Evolutionary conservation across 208 protist genomes (phyloP).

Genomic region (Leishmania guyanensis): DNA sequence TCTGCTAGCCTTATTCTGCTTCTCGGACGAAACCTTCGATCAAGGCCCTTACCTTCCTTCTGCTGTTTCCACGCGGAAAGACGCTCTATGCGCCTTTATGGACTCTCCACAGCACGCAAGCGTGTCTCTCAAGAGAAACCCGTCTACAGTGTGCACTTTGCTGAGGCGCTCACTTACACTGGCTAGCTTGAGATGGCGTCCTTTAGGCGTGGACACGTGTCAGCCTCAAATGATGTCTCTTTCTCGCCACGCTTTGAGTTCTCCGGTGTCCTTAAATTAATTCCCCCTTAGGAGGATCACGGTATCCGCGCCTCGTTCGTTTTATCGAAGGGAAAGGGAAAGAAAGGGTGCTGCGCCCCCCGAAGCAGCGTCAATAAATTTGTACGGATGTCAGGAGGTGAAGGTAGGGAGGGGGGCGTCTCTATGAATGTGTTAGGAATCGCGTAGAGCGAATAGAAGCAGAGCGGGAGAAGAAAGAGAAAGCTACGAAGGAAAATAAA

Average conservation of each 20-base stretch:
- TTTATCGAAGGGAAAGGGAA: background rate
- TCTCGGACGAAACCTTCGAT: background rate
- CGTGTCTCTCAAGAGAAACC: background rate
- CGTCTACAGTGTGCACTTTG: background rate
- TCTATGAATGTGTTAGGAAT: background rate
- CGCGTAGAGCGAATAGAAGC: background rate
- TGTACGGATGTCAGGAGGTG: background rate
- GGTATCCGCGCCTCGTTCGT: background rate
- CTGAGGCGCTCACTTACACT: background rate
- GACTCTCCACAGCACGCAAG: background rate
- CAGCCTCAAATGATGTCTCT: background rate
- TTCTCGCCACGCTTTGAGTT: background rate
- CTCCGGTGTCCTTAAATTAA: background rate
- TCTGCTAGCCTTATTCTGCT: background rate
- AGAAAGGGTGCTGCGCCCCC: background rate
- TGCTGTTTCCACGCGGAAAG: background rate
- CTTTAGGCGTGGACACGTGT: background rate
- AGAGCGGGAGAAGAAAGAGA: background rate
- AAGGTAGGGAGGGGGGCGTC: background rate
- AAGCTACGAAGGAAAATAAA: background rate
- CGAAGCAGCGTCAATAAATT: background rate
- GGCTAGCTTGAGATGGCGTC: background rate
- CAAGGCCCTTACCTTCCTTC: background rate
- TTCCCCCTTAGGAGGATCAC: background rate
- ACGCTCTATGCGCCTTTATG: background rate